Evolutionary conservation across 2,329 filamentous ascomycete species (phyloP).

Genomic region (Pseudogymnoascus sp.): DNA sequence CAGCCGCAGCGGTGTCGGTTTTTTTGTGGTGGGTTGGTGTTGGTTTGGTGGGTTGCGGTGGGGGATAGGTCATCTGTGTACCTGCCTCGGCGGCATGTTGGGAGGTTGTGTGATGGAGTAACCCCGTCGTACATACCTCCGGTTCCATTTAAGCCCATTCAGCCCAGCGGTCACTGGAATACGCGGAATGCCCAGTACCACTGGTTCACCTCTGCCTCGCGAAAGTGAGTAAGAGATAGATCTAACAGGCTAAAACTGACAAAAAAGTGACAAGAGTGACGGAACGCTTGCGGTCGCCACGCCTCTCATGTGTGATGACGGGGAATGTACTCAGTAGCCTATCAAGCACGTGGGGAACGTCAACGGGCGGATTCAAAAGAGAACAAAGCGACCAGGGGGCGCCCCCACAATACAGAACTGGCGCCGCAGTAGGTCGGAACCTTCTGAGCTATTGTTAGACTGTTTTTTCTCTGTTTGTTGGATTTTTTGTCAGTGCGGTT

Average conservation of each 20-base stretch:
- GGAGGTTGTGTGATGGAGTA: neutral
- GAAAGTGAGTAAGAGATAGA: neutral
- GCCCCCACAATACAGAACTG: neutral
- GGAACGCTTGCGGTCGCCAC: neutral
- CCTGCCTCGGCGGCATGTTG: neutral
- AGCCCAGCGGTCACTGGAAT: neutral
- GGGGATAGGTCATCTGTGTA: neutral
- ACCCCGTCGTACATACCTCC: neutral
- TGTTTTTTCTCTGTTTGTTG: neutral
- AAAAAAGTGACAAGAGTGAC: neutral
- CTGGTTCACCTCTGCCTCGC: neutral
- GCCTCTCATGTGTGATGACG: neutral
- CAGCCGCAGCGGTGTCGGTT: neutral
- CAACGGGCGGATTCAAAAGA: neutral
- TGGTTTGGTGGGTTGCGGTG: neutral
- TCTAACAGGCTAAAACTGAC: neutral
- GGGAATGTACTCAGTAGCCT: neutral
- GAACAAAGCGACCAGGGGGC: neutral
- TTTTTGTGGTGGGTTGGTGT: neutral
- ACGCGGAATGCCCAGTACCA: neutral
- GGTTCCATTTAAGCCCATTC: neutral
- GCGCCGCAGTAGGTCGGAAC: neutral
- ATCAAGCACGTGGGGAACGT: neutral
- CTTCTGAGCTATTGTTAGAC: neutral
- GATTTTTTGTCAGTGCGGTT: neutral